Evolutionary conservation across 305 asterid genomes (phyloP).

Genomic region (Fraxinus velutina): DNA sequence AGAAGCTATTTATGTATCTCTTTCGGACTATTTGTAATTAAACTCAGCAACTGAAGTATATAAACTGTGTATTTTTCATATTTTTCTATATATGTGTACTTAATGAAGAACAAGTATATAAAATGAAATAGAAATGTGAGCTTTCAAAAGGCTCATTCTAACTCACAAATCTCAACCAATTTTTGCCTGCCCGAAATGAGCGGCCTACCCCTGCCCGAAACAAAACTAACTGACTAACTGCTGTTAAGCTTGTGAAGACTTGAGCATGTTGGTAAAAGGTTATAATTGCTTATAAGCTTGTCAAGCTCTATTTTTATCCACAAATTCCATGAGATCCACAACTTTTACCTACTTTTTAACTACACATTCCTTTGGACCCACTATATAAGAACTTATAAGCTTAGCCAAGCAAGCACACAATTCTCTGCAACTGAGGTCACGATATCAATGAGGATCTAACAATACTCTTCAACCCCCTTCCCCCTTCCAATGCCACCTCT

Average conservation of each 20-base stretch:
- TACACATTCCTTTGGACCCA: neutral
- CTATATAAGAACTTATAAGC: neutral
- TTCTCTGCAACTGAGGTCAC: neutral
- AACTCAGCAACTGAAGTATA: neutral
- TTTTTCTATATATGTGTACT: neutral
- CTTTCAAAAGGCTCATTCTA: neutral
- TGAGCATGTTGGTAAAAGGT: neutral
- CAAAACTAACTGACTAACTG: neutral
- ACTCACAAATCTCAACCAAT: neutral
- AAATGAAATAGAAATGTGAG: neutral
- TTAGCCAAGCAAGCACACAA: neutral
- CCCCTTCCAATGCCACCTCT: neutral
- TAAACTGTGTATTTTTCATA: neutral
- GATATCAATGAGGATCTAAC: neutral
- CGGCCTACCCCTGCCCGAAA: neutral
- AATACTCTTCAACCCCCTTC: neutral
- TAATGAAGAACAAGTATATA: neutral
- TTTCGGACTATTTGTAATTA: neutral
- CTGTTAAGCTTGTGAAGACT: neutral
- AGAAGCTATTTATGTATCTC: neutral
- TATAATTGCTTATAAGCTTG: neutral
- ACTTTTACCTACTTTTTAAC: neutral
- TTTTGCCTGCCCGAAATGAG: neutral
- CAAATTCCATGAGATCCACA: neutral
- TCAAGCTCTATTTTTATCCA: neutral